These are phyloP conservation scores for Nicotiana paniculata DNA, from an alignment of 257 asterid species.

Conservation along the genomic window DNA sequence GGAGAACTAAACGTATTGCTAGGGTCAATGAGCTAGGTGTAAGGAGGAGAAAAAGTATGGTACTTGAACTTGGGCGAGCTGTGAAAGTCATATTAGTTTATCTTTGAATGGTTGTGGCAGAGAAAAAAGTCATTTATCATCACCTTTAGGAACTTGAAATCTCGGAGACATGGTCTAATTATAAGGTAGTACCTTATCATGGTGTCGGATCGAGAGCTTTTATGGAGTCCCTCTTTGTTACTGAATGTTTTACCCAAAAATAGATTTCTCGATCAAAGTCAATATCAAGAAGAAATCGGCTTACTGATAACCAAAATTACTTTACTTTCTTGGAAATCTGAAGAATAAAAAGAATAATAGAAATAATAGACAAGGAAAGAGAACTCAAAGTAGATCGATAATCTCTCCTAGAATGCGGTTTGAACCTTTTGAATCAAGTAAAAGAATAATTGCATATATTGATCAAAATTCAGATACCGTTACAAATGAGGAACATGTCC, in stretches of 20 bases:
- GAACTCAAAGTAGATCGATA: too few species aligned
- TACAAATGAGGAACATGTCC: too few species aligned
- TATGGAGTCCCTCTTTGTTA: conserved; percentile 12
- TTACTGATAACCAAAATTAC: too few species aligned
- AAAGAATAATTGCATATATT: too few species aligned
- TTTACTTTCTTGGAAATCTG: too few species aligned
- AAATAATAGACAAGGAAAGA: too few species aligned
- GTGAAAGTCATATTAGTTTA: background rate
- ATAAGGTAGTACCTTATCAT: conserved; percentile 18
- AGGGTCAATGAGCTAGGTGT: background rate
- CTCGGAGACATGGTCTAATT: conserved; percentile 20
- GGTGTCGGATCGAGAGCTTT: conserved; percentile 17
- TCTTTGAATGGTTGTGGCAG: background rate
- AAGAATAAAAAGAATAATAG: too few species aligned
- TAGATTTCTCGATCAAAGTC: too few species aligned
- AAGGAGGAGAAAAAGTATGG: background rate
- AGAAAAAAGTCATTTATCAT: background rate
- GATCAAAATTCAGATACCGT: too few species aligned
- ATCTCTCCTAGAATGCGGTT: too few species aligned
- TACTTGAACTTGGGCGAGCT: background rate
- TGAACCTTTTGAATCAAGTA: too few species aligned
- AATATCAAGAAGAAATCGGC: too few species aligned
- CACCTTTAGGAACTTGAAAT: background rate
- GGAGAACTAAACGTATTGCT: background rate
- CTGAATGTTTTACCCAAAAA: background rate